Base-by-base conservation (phyloP, 1,139 yeast species). In the Scheffersomyces stambukii region DNA sequence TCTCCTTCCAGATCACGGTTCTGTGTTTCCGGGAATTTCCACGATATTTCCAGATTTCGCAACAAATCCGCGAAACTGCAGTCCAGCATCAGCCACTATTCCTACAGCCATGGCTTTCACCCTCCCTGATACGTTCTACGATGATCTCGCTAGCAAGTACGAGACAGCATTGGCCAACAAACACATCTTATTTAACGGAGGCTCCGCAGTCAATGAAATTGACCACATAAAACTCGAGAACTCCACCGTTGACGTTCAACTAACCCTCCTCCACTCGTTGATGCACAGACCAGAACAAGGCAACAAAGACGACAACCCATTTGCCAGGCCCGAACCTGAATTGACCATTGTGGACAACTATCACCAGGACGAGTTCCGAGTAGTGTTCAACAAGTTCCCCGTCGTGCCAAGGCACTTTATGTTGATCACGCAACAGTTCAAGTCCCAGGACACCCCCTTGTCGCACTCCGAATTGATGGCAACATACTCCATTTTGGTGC, bases 381-480 rank as follows among this genome's bases (percentile, higher is more conserved):
- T 89, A 17, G 77, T 89, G 4, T 68, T 85, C 42, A 91, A 91
- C 64, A 89, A 89, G 54, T 91, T 70, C 54, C 95, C 96, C 2
- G 81, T 88, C 21, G 75, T 81, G 5, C 77, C 86, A 21, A 71
- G 77, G 45, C 98, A 91, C 51, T 71, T 85, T 36, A 62, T 91
- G 59, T 48, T 88, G 31, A 75, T 89, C 8, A 86, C 97, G 3
- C 81, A 75, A 38, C 70, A 76, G 29, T 82, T 79, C 54, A 71
- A 73, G 42, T 66, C 82, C 3, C 97, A 91, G 54, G 68, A 71
- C 19, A 63, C 84, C 1, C 82, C 95, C 6, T 60, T 91, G 36
- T 66, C 76, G 10, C 83, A 86, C 11, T 47, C 57, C 10, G 96
- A 89, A 45, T 63, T 91, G 35, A 52, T 60, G 23, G 75, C 79